A percentile compares a stretch with the other conserved stretches of the same genome.
Evolutionary conservation across 2,329 filamentous ascomycete species (phyloP).

Genomic region (Xylaria sp.): DNA sequence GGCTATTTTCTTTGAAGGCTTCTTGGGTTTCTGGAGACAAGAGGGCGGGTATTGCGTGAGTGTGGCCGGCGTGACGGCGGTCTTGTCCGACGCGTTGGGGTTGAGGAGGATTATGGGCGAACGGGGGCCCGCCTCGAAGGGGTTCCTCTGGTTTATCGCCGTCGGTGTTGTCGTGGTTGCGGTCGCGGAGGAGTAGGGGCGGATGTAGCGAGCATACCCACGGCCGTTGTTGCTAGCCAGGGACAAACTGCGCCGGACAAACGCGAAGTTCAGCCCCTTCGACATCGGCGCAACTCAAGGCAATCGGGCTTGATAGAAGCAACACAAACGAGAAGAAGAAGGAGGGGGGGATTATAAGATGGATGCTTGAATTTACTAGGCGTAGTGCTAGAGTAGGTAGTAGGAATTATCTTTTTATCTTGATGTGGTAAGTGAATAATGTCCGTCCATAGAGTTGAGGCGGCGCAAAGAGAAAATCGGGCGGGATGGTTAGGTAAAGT

Average conservation of each 20-base stretch:
- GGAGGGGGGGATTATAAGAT: neutral
- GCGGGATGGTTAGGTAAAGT: too few species aligned
- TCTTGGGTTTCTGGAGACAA: neutral
- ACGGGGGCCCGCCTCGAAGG: neutral
- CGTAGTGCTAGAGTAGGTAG: too few species aligned
- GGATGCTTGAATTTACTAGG: too few species aligned
- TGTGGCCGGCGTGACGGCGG: neutral
- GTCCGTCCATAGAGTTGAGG: too few species aligned
- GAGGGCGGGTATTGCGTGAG: too few species aligned
- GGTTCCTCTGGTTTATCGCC: neutral
- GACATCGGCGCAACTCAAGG: constrained; percentile 5
- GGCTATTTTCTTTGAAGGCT: too few species aligned
- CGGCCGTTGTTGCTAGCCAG: neutral
- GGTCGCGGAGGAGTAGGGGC: neutral
- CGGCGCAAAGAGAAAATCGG: too few species aligned
- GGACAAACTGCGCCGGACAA: neutral
- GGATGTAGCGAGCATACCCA: neutral
- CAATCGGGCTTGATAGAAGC: too few species aligned
- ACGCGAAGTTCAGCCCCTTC: neutral
- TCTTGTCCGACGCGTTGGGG: neutral
- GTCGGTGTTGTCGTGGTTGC: neutral
- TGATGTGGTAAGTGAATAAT: too few species aligned
- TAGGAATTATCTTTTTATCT: too few species aligned
- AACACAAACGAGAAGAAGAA: neutral
- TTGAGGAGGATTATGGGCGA: too few species aligned